Base-by-base conservation (phyloP, 164 flowering plant genomes). In the Paratinospora sagittata region DNA sequence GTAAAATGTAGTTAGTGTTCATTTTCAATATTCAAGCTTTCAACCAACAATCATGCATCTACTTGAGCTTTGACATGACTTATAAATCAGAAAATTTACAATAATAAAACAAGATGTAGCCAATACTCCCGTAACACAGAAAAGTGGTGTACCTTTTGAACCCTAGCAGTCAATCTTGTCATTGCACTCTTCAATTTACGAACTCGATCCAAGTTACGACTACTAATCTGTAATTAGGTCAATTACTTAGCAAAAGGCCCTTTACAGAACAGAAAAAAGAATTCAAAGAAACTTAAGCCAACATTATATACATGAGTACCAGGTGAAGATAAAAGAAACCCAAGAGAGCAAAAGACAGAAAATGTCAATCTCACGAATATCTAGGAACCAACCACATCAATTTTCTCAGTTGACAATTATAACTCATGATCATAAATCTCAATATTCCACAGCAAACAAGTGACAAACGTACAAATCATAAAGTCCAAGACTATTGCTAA, bases 101-200 rank as follows among this genome's bases (percentile, higher is more conserved):
- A 60, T 23, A 69, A 33, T 69, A 13, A 7, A 69, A 41, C n/a
- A 47, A 4, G n/a, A 26, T 37, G 8, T 1, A 58, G 27, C 8
- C 8, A 21, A 58, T 49, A 12, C 57, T 49, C n/a, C n/a, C n/a
- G n/a, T 24, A 49, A 19, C 27, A 57, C 23, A 61, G 21, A 62
- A 1, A 70, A 16, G 14, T 52, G 64, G 37, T 61, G 65, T 78
- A 93, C 98, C 90, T 95, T 95, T 83, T 92, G 98, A 69, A 95
- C 96, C 14, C 98, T 87, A 76, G 86, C 91, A 74, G 94, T 92
- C 84, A 95, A 77, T 78, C 97, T 84, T 43, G 98, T 90, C 97
- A 95, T 95, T 72, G 93, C 89, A 84, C 98, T 89, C 87, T 95
- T 95, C 83, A 92, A 63, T 78, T 92, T 95, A 71, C 97, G 92